Percentiles rank a stretch among this genome's conserved stretches.
phyloP scores from a whole-genome alignment of 2,329 filamentous ascomycete genomes.

The Colletotrichum spaethianum region DNA sequence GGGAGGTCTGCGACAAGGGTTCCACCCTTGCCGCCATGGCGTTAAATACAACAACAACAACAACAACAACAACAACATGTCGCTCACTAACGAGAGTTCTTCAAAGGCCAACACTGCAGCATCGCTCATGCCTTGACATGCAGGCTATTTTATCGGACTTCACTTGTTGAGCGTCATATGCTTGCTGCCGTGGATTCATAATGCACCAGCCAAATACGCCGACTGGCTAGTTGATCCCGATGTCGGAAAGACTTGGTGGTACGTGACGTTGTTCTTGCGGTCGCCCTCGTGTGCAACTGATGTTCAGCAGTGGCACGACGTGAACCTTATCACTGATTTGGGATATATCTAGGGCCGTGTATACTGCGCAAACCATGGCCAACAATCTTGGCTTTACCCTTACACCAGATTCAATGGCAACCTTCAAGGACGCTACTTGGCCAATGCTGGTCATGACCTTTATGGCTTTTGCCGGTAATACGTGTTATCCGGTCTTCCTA shows the following conservation, averaged over 20 bases:
- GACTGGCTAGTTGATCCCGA: constrained; percentile 56
- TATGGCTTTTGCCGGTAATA: constrained; percentile 67
- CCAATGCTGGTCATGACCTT: constrained; percentile 63
- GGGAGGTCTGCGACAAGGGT: background rate
- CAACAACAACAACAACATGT: background rate
- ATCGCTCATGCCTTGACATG: background rate
- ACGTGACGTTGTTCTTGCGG: too few relatives aligned
- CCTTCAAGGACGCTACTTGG: constrained; percentile 60
- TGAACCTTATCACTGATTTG: too few relatives aligned
- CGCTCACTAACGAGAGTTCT: too few relatives aligned
- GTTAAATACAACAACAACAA: constrained; percentile 4
- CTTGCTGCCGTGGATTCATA: constrained; percentile 63
- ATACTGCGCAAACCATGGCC: constrained; percentile 59
- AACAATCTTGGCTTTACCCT: constrained; percentile 69
- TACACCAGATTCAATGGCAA: constrained; percentile 68
- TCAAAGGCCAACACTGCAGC: too few relatives aligned
- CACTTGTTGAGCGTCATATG: constrained; percentile 63
- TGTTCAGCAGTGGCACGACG: too few relatives aligned
- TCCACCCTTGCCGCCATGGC: background rate
- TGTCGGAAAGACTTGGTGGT: constrained; percentile 61
- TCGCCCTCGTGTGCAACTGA: too few relatives aligned
- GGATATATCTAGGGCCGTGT: too few relatives aligned
- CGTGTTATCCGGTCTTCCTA: constrained; percentile 70
- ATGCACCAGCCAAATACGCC: constrained; percentile 56
- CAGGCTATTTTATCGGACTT: constrained; percentile 61